These are phyloP conservation scores for Alternaria longipes DNA, from an alignment of 2,329 filamentous ascomycete genomes.

Conservation along the genomic window DNA sequence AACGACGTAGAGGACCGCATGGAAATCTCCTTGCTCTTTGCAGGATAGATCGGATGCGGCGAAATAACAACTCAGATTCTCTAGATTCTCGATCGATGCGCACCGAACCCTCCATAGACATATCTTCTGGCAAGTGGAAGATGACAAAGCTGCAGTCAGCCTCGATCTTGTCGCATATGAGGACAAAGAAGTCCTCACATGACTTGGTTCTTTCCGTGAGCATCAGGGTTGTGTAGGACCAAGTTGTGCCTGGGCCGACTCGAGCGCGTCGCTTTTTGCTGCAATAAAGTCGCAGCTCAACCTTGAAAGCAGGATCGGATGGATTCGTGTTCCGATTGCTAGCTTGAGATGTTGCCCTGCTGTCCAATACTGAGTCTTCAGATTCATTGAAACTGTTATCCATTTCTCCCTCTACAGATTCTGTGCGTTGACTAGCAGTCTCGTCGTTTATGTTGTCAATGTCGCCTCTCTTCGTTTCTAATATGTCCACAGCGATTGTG, in stretches of 20 bases:
- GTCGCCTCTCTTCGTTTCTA: neutral
- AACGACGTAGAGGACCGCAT: conserved; percentile 13
- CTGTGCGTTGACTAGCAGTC: neutral
- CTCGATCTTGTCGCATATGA: conserved; percentile 9
- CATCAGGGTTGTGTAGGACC: conserved; percentile 4
- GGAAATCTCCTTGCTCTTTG: conserved; percentile 15
- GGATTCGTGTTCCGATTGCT: neutral
- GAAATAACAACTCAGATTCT: conserved; percentile 8
- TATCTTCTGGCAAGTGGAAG: conserved; percentile 26
- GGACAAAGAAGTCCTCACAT: conserved; percentile 21
- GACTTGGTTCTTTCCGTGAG: neutral
- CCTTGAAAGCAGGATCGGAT: neutral
- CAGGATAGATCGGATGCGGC: conserved; percentile 15
- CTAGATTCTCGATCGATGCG: conserved; percentile 14
- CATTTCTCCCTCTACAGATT: neutral
- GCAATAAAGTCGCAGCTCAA: conserved; percentile 18
- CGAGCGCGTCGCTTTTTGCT: neutral
- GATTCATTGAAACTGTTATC: neutral
- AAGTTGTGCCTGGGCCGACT: neutral
- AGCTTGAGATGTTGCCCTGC: neutral
- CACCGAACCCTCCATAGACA: conserved; percentile 15
- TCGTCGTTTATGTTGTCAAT: neutral
- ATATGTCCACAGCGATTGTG: neutral
- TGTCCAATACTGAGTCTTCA: neutral
- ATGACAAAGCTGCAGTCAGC: conserved; percentile 19